phyloP scores from a whole-genome alignment of 2,329 filamentous ascomycete species.

The Aspergillus sp. region DNA sequence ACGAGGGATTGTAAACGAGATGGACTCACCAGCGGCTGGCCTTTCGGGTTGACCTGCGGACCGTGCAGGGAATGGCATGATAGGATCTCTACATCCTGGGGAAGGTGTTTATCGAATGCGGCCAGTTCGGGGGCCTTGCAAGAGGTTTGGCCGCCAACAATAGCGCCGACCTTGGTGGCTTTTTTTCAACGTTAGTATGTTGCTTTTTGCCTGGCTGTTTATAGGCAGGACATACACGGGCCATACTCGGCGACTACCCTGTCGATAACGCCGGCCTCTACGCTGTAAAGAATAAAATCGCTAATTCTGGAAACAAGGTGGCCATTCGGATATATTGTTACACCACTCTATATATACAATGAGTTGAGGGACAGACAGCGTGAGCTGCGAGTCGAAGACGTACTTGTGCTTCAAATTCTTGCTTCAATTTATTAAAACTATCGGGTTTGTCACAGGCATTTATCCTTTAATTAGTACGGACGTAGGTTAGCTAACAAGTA shows the following conservation, averaged over 20 bases:
- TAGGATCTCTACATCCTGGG: conserved; percentile 84
- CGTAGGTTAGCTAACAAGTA: neutral
- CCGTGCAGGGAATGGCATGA: conserved; percentile 97
- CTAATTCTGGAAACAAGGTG: conserved; percentile 93
- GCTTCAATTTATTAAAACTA: conserved; percentile 75
- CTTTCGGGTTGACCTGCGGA: conserved; percentile 80
- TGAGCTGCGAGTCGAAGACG: conserved; percentile 46
- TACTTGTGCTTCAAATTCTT: conserved; percentile 88
- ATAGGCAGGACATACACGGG: conserved; percentile 68
- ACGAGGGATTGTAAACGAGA: no score
- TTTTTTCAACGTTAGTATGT: conserved; percentile 26
- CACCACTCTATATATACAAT: conserved; percentile 65
- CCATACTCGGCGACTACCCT: conserved; percentile 84
- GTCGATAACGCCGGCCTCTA: conserved; percentile 90
- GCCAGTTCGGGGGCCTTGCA: conserved; percentile 96
- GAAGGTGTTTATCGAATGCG: conserved; percentile 87
- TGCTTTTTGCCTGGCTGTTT: neutral
- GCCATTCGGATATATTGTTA: conserved; percentile 90
- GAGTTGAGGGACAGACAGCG: conserved; percentile 34
- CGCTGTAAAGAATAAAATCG: conserved; percentile 99
- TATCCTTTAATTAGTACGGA: conserved; percentile 62
- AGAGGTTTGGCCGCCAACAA: conserved; percentile 95
- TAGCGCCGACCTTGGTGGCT: conserved; percentile 94
- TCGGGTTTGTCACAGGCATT: conserved; percentile 92
- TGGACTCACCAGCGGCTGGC: conserved; percentile 75